A percentile compares a stretch with the other conserved stretches of the same genome.
These are phyloP conservation scores for Leccinum obscurum DNA, from an alignment of 768 basidiomycete genomes.

Conservation along the genomic window DNA sequence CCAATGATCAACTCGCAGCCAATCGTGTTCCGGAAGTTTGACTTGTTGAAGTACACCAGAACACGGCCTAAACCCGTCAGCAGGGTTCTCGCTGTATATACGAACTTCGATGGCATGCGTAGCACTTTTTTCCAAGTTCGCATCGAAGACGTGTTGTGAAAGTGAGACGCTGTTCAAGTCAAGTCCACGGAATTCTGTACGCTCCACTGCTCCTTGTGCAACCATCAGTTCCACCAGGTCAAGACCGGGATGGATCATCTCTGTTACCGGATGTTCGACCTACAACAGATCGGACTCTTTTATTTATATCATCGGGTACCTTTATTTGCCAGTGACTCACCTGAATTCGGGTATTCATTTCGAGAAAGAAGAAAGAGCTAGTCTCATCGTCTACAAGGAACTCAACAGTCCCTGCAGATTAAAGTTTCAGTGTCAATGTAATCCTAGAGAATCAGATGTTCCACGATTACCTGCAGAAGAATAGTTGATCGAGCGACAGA, in stretches of 20 bases:
- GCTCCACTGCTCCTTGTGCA: slow-evolving; percentile 49
- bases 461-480: slow-evolving; percentile 50
- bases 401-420: slow-evolving; percentile 57
- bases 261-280: slow-evolving; percentile 71
- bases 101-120: slow-evolving; percentile 55
- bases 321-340: slow-evolving; percentile 23
- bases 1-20: slow-evolving; percentile 65
- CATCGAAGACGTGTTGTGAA: slow-evolving; percentile 40
- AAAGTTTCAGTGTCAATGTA: background rate
- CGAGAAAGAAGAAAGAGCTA: slow-evolving; percentile 62
- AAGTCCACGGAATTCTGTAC: slow-evolving; percentile 15
- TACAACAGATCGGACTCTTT: slow-evolving; percentile 23
- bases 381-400: slow-evolving; percentile 59
- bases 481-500: slow-evolving; percentile 53
- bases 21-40: slow-evolving; percentile 39
- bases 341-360: slow-evolving; percentile 72
- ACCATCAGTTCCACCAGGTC: slow-evolving; percentile 70
- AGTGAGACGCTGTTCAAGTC: slow-evolving; percentile 28
- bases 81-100: slow-evolving; percentile 64
- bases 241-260: slow-evolving; percentile 51
- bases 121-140: slow-evolving; percentile 12
- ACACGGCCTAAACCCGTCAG: slow-evolving; percentile 53
- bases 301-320: background rate
- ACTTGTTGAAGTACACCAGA: slow-evolving; percentile 66
- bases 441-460: background rate